Percentiles rank a stretch among this genome's conserved stretches.
Evolutionary conservation across 495 filamentous ascomycete species (phyloP).

Genomic region (Neurospora sp.): DNA sequence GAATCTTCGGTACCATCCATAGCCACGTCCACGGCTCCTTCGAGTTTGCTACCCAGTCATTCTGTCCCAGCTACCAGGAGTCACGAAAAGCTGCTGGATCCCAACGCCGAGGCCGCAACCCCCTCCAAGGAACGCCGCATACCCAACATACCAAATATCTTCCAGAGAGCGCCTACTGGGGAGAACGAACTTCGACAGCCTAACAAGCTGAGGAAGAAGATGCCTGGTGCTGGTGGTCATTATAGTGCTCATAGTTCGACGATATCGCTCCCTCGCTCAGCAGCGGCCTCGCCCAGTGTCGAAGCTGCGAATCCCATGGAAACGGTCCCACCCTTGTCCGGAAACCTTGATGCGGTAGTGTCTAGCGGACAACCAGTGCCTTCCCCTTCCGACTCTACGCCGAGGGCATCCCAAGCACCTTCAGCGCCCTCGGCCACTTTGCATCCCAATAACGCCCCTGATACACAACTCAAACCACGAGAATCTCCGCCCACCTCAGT

Average conservation of each 20-base stretch:
- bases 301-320: conserved; percentile 31
- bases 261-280: conserved; percentile 51
- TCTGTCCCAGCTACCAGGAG: conserved; percentile 27
- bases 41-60: conserved; percentile 5
- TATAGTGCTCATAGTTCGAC: conserved; percentile 81
- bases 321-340: conserved; percentile 17
- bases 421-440: conserved; percentile 15
- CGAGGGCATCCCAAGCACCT: conserved; percentile 23
- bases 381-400: conserved; percentile 26
- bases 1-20: conserved; percentile 5
- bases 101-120: conserved; percentile 41
- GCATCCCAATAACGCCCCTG: conserved; percentile 25
- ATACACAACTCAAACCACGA: conserved; percentile 50
- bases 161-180: conserved; percentile 54
- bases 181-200: conserved; percentile 58
- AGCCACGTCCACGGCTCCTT: conserved; percentile 5
- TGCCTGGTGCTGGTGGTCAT: conserved; percentile 60
- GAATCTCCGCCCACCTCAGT: conserved; percentile 59
- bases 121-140: conserved; percentile 61
- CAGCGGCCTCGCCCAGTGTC: conserved; percentile 25
- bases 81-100: conserved; percentile 38
- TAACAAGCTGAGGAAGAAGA: conserved; percentile 81
- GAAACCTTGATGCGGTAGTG: conserved; percentile 13
- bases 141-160: conserved; percentile 54
- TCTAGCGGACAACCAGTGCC: conserved; percentile 11